These are phyloP conservation scores for Kazachstania kunashirensis DNA, from an alignment of 805 yeast species.

Conservation along the genomic window DNA sequence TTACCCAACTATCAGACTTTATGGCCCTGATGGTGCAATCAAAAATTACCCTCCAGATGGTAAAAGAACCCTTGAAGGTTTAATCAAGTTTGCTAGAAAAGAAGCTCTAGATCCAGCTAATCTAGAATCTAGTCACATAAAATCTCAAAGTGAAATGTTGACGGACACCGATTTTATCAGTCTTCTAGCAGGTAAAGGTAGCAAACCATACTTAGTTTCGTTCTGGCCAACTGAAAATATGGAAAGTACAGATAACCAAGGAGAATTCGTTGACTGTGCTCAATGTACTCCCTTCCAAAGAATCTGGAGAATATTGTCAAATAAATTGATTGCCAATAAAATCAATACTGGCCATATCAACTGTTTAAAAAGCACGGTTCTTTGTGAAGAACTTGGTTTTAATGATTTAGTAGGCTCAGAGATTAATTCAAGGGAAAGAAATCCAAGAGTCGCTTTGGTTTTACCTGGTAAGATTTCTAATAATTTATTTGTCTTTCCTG, in stretches of 20 bases:
- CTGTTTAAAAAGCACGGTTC: slow-evolving; percentile 40
- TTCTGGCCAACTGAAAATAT: slow-evolving; percentile 54
- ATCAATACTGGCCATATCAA: slow-evolving; percentile 48
- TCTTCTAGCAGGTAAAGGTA: slow-evolving; percentile 41
- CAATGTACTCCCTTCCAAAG: slow-evolving; percentile 44
- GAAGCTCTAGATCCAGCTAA: slow-evolving; percentile 40
- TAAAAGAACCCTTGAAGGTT: slow-evolving; percentile 38
- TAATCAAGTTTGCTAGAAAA: slow-evolving; percentile 45
- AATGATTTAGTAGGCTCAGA: slow-evolving; percentile 22
- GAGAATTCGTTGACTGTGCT: slow-evolving; percentile 36
- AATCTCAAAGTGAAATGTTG: slow-evolving; percentile 34
- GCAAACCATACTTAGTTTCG: slow-evolving; percentile 46
- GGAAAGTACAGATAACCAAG: slow-evolving; percentile 25
- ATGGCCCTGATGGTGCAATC: slow-evolving; percentile 45
- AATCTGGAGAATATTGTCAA: slow-evolving; percentile 50
- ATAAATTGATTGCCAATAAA: slow-evolving; percentile 32
- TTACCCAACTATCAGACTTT: slow-evolving; percentile 69
- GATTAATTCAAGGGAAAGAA: slow-evolving; percentile 10
- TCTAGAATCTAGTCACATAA: slow-evolving; percentile 30
- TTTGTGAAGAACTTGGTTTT: slow-evolving; percentile 47
- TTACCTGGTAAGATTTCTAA: slow-evolving; percentile 37
- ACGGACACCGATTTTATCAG: slow-evolving; percentile 36
- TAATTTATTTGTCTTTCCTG: slow-evolving; percentile 18
- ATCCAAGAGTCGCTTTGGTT: slow-evolving; percentile 41
- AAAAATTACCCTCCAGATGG: slow-evolving; percentile 40